Percentiles rank a stretch among this genome's conserved stretches.
Conservation (phyloP, 306 rosid species). For the Luffa aegyptiaca region DNA sequence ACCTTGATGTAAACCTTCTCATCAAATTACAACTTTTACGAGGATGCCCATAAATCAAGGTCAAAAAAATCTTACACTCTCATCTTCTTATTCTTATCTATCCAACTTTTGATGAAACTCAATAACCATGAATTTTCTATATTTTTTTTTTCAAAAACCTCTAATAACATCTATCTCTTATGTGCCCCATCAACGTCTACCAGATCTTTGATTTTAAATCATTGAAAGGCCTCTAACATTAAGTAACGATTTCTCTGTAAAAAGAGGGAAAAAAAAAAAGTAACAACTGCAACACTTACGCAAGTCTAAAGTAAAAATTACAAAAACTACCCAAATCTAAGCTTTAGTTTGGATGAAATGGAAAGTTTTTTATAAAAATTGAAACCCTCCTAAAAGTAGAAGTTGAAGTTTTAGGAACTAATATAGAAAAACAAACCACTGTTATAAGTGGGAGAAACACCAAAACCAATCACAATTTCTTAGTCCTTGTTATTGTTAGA, state of each 20-base stretch:
- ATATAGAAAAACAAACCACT: background rate
- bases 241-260: too few species aligned
- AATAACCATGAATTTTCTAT: background rate
- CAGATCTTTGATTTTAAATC: too few species aligned
- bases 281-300: background rate
- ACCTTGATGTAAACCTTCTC: background rate
- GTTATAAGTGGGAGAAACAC: background rate
- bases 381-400: background rate
- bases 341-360: background rate
- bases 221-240: too few species aligned
- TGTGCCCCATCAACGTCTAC: too few species aligned
- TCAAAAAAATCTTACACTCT: background rate
- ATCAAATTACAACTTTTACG: background rate
- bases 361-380: background rate
- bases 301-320: background rate
- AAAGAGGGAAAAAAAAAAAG: too few species aligned
- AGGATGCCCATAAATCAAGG: background rate
- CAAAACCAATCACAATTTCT: background rate
- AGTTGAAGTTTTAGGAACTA: background rate
- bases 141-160: too few species aligned
- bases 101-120: background rate
- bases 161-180: too few species aligned
- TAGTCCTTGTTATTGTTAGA: background rate
- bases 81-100: background rate
- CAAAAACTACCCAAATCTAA: background rate